Conservation (phyloP, 2,329 filamentous ascomycete genomes). For the Colletotrichum phormii region DNA sequence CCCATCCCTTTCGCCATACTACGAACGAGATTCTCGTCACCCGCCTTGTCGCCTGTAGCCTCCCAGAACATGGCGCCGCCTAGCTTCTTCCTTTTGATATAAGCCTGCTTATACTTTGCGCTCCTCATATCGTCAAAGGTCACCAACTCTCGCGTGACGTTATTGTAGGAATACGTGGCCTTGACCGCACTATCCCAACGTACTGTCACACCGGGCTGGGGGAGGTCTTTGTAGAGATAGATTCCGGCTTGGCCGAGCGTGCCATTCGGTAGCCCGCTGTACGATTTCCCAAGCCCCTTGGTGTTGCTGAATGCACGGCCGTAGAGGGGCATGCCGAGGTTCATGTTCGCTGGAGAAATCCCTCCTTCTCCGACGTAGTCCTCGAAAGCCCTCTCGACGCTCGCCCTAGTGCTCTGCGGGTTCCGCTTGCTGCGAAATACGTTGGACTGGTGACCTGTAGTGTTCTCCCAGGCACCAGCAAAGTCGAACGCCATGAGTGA, state of each 20-base stretch:
- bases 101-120: slow-evolving; percentile 71
- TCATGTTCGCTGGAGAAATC: slow-evolving; percentile 68
- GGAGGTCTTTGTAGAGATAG: slow-evolving; percentile 85
- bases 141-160: slow-evolving; percentile 69
- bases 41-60: slow-evolving; percentile 74
- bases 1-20: slow-evolving; percentile 17
- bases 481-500: slow-evolving; percentile 77
- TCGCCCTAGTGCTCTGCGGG: slow-evolving; percentile 73
- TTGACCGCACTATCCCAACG: slow-evolving; percentile 66
- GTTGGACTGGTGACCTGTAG: slow-evolving; percentile 77
- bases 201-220: slow-evolving; percentile 68
- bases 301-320: slow-evolving; percentile 54
- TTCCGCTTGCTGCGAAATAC: slow-evolving; percentile 66
- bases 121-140: slow-evolving; percentile 76
- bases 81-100: slow-evolving; percentile 71
- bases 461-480: slow-evolving; percentile 73
- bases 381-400: slow-evolving; percentile 71
- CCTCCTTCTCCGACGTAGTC: slow-evolving; percentile 72
- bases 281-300: slow-evolving; percentile 73
- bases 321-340: slow-evolving; percentile 78
- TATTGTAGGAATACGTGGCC: slow-evolving; percentile 81
- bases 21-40: slow-evolving; percentile 48
- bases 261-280: slow-evolving; percentile 73
- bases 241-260: slow-evolving; percentile 76
- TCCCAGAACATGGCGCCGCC: slow-evolving; percentile 92